Conservation (phyloP, 495 filamentous ascomycete genomes). For the Neurospora sp. region DNA sequence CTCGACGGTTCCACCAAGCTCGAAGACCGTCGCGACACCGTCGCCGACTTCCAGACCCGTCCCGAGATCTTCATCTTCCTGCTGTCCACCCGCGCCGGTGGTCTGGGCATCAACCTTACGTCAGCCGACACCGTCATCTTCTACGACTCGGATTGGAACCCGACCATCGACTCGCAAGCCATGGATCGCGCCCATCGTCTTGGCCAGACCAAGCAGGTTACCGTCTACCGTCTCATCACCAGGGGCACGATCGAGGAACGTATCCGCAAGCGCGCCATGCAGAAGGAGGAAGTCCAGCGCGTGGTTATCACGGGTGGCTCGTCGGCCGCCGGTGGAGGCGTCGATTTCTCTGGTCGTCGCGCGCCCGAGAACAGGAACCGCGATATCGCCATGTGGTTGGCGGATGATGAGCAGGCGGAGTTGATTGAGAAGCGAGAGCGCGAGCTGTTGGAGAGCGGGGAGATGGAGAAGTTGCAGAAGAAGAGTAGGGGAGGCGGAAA, state of each 20-base stretch:
- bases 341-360: conserved; percentile 87
- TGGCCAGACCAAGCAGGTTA: conserved; percentile 91
- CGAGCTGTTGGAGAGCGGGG: conserved; percentile 56
- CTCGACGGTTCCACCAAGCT: conserved; percentile 97
- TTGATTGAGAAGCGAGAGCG: conserved; percentile 82
- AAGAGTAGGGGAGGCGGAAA: conserved; percentile 16
- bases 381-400: conserved; percentile 94
- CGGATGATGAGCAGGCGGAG: conserved; percentile 88
- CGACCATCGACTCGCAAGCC: conserved; percentile 94
- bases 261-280: conserved; percentile 91
- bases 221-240: conserved; percentile 95
- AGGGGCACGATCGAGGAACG: conserved; percentile 96
- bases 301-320: conserved; percentile 91
- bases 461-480: conserved; percentile 60
- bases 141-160: conserved; percentile 99
- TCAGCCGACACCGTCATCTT: conserved; percentile 93
- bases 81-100: conserved; percentile 90
- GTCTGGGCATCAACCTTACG: conserved; percentile 95
- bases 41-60: conserved; percentile 88
- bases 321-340: conserved; percentile 42
- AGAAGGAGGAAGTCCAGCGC: conserved; percentile 98
- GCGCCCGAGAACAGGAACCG: conserved; percentile 80
- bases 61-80: conserved; percentile 95
- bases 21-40: conserved; percentile 92
- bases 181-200: conserved; percentile 99